Evolutionary conservation across 2,329 filamentous ascomycete genomes (phyloP), one percentile per base, ranked within the genome.

Genomic region (Fusarium irregulare): DNA sequence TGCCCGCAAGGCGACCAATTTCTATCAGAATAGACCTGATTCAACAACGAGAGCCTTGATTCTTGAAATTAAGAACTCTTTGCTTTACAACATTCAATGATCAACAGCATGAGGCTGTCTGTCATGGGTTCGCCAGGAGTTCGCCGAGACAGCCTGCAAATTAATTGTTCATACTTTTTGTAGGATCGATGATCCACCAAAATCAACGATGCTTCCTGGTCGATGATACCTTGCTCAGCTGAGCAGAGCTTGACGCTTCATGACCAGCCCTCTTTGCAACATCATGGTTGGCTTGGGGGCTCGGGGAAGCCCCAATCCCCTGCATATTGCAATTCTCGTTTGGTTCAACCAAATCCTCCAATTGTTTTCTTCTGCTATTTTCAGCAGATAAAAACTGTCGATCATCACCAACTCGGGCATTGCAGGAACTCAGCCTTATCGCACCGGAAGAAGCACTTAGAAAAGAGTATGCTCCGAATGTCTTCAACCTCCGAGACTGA

Each of bases 351-450:
- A 51, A 28, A 58, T 49, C 42, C 28, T 30, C 21, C 23, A 16
- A 56, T 28, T 62, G 42, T 60, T 64, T 60, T 59, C 57, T 64
- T 70, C 27, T 68, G 56, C 46, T 34, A 28, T 56, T 72, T 72
- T 73, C 64, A 74, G 72, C 66, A 60, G 62, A 47, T 41, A 59
- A 42, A 45, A 60, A 54, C 37, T 53, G 69, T 54, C 70, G 72
- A 74, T 74, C 72, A 60, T 60, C 28, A 25, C 70, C 64, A 49
- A 58, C 28, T 48, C 23, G 7, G 67, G 58, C 23, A 47, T 47
- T 51, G 27, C 47, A 54, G 50, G 48, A 66, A 49, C 51, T 71
- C 70, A 73, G 70, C 70, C 70, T 71, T 71, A 69, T 57, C 56
- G 9, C 53, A 25, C 51, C 51, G 53, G 57, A 54, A 45, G 28